Conservation (phyloP, 1,139 yeast species). For the Saccharomyces hybrid region DNA sequence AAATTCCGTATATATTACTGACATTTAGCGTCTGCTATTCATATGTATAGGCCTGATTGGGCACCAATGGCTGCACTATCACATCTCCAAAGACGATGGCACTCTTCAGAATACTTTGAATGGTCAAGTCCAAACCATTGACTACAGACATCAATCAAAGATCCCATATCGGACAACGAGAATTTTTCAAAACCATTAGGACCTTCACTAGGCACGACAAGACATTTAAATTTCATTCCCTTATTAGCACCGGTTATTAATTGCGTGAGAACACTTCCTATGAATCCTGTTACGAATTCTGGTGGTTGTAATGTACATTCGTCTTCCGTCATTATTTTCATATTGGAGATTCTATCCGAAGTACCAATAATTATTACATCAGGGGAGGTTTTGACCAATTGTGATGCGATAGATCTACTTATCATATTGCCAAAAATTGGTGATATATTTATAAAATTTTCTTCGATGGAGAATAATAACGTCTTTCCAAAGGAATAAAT, state of each 20-base stretch:
- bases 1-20: neutral
- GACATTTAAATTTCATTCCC: slow-evolving; percentile 1
- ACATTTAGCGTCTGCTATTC: neutral
- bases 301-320: slow-evolving; percentile 24
- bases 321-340: slow-evolving; percentile 13
- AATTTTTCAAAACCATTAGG: slow-evolving; percentile 32
- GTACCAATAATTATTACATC: slow-evolving; percentile 18
- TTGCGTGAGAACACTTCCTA: slow-evolving; percentile 22
- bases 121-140: slow-evolving; percentile 11
- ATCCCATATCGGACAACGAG: slow-evolving; percentile 22
- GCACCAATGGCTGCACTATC: slow-evolving; percentile 27
- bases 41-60: slow-evolving; percentile 28
- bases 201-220: slow-evolving; percentile 31
- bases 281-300: slow-evolving; percentile 30
- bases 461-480: slow-evolving; percentile 20
- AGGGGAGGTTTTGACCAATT: slow-evolving; percentile 5
- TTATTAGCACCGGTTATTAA: slow-evolving; percentile 5
- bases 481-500: slow-evolving; percentile 16
- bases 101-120: slow-evolving; percentile 19
- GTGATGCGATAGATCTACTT: slow-evolving; percentile 7
- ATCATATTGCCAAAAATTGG: slow-evolving; percentile 23
- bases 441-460: slow-evolving; percentile 25
- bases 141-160: slow-evolving; percentile 19
- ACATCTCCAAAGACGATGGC: slow-evolving; percentile 26
- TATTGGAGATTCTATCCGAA: slow-evolving; percentile 24